phyloP scores from a whole-genome alignment of 805 yeast species.

The Tetrapisispora arboricola region DNA sequence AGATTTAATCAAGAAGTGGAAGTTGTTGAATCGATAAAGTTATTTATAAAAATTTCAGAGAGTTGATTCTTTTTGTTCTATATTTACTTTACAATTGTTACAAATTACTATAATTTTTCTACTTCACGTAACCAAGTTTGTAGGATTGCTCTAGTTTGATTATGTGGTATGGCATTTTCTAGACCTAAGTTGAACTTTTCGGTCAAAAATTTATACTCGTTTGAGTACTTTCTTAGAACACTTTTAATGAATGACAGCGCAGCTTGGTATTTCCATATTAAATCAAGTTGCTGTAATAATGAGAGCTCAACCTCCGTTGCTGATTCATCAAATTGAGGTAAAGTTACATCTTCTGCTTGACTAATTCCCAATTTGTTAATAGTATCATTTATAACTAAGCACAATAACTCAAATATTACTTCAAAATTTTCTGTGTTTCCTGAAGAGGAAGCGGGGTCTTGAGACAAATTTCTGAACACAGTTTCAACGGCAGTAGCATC shows the following conservation, averaged over 20 bases:
- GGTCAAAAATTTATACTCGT: constrained; percentile 27
- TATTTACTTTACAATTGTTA: background rate
- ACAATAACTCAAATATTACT: constrained; percentile 21
- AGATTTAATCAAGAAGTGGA: too few species aligned
- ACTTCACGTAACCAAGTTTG: constrained; percentile 30
- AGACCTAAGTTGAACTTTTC: constrained; percentile 28
- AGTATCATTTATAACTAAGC: constrained; percentile 15
- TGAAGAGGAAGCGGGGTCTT: constrained; percentile 10
- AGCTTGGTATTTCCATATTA: constrained; percentile 35
- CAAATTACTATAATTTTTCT: constrained; percentile 9
- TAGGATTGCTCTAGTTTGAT: constrained; percentile 23
- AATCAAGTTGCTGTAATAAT: constrained; percentile 28
- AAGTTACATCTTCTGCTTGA: background rate
- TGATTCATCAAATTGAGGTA: background rate
- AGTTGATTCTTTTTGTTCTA: too few species aligned
- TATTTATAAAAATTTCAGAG: too few species aligned
- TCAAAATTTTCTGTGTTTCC: constrained; percentile 23
- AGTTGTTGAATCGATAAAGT: too few species aligned
- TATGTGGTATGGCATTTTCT: constrained; percentile 25
- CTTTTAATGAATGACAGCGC: constrained; percentile 31
- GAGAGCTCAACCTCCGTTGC: constrained; percentile 1
- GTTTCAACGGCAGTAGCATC: constrained; percentile 40
- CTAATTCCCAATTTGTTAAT: constrained; percentile 11
- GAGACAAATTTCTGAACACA: constrained; percentile 30
- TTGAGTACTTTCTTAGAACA: constrained; percentile 35